phyloP scores from a whole-genome alignment of 2,329 filamentous ascomycete genomes.

The Elsinoe batatas region DNA sequence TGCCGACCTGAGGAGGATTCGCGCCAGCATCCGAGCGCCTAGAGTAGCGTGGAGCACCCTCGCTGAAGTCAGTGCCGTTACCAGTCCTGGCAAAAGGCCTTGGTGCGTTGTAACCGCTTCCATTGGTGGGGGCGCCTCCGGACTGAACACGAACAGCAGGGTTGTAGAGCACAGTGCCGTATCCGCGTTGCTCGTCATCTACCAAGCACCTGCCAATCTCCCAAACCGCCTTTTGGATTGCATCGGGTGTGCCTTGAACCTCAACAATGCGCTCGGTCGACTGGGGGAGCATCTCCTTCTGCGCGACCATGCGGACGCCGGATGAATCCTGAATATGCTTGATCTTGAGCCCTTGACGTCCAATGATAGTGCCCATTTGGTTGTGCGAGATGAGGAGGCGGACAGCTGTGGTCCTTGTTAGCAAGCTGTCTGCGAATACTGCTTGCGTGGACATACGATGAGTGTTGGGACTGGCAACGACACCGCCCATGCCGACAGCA shows the following conservation, averaged over 20 bases:
- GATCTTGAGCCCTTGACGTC: constrained; percentile 92
- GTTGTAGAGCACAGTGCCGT: constrained; percentile 95
- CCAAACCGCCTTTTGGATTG: constrained; percentile 93
- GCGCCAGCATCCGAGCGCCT: constrained; percentile 71
- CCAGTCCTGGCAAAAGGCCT: constrained; percentile 69
- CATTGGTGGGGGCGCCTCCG: constrained; percentile 43
- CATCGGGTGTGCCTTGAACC: constrained; percentile 86
- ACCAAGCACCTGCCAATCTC: constrained; percentile 98
- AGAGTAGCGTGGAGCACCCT: constrained; percentile 60
- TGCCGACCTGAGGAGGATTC: constrained; percentile 73
- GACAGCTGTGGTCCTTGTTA: constrained; percentile 53
- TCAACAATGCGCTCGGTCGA: constrained; percentile 97
- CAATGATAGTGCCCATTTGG: constrained; percentile 99
- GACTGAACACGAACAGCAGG: constrained; percentile 80
- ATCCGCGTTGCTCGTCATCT: constrained; percentile 95
- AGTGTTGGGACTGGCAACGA: constrained; percentile 77
- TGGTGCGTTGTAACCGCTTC: constrained; percentile 37
- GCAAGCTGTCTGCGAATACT: not conserved
- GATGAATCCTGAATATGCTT: constrained; percentile 98
- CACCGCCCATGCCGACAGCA: constrained; percentile 89
- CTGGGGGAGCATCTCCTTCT: constrained; percentile 99
- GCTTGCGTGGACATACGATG: constrained; percentile 60
- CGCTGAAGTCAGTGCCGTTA: constrained; percentile 95
- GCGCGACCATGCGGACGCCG: constrained; percentile 95
- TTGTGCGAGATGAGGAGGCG: constrained; percentile 98